Percentiles rank a stretch among this genome's conserved stretches.
phyloP scores from a whole-genome alignment of 202 grass and related monocot genomes.

The Hordeum pubiflorum region DNA sequence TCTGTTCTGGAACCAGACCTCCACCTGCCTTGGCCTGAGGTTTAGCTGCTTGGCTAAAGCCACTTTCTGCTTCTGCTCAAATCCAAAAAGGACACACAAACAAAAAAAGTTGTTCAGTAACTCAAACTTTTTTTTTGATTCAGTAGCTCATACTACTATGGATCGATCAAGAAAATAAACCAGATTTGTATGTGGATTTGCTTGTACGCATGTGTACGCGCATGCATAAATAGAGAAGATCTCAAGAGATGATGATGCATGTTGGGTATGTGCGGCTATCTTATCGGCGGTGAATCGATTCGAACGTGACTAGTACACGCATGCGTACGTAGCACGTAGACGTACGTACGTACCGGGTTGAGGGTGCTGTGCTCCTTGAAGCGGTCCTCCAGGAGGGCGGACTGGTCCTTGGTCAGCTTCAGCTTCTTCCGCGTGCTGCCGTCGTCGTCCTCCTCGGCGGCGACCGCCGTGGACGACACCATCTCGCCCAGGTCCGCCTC shows the following conservation, averaged over 20 bases:
- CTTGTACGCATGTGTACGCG: neutral
- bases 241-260: neutral
- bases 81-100: constrained; percentile 25
- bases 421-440: constrained; percentile 84
- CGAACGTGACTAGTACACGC: neutral
- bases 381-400: constrained; percentile 69
- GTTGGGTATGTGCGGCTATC: constrained; percentile 16
- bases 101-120: neutral
- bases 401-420: constrained; percentile 91
- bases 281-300: neutral
- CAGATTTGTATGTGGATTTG: neutral
- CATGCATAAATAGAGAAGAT: neutral
- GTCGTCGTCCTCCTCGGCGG: constrained; percentile 68
- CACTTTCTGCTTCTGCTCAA: constrained; percentile 84
- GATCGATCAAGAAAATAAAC: neutral
- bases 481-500: constrained; percentile 45
- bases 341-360: constrained; percentile 55
- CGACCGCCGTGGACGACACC: constrained; percentile 43
- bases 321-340: neutral
- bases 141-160: neutral
- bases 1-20: constrained; percentile 98
- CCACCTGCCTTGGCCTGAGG: constrained; percentile 86
- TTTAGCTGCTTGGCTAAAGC: constrained; percentile 84
- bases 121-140: neutral
- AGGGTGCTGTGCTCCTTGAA: constrained; percentile 96